phyloP scores from a whole-genome alignment of 2,329 filamentous ascomycete genomes.

The Colletotrichum gigasporum region DNA sequence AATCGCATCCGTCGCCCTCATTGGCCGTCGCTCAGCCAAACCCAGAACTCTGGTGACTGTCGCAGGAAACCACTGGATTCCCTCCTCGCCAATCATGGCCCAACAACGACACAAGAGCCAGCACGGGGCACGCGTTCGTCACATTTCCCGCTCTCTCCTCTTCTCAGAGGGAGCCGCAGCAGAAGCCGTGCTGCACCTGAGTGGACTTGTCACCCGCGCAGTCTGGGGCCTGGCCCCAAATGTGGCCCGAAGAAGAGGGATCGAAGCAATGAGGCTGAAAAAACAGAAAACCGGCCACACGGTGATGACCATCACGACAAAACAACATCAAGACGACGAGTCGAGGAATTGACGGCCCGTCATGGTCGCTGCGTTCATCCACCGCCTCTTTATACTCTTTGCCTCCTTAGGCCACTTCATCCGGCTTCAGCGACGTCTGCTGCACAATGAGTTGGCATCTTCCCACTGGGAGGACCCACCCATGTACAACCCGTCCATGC shows the following conservation, averaged over 20 bases:
- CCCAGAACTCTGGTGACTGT: slow-evolving; percentile 13
- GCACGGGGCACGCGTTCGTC: slow-evolving; percentile 35
- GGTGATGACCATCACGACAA: not conserved
- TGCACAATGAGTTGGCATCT: slow-evolving; percentile 35
- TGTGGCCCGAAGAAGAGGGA: slow-evolving; percentile 3
- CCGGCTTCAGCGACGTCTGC: slow-evolving; percentile 31
- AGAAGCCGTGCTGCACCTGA: slow-evolving; percentile 11
- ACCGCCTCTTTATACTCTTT: slow-evolving; percentile 30
- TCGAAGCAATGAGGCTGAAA: slow-evolving; percentile 25
- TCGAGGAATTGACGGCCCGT: not conserved
- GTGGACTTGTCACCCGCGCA: slow-evolving; percentile 11
- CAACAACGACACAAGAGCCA: slow-evolving; percentile 19
- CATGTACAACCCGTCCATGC: slow-evolving; percentile 31
- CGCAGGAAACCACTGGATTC: slow-evolving; percentile 25
- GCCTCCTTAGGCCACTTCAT: slow-evolving; percentile 9
- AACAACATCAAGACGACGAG: not conserved
- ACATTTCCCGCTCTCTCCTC: slow-evolving; percentile 17
- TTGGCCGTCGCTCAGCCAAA: slow-evolving; percentile 17
- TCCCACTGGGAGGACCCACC: slow-evolving; percentile 33
- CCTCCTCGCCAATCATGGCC: slow-evolving; percentile 32
- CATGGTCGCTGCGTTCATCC: slow-evolving; percentile 16
- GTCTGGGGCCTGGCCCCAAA: slow-evolving; percentile 9
- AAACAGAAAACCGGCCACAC: not conserved
- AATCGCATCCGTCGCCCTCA: slow-evolving; percentile 6
- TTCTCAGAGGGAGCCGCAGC: slow-evolving; percentile 27